Evolutionary conservation across 148 eudicot genomes (phyloP).

Genomic region (Simmondsia chinensis): DNA sequence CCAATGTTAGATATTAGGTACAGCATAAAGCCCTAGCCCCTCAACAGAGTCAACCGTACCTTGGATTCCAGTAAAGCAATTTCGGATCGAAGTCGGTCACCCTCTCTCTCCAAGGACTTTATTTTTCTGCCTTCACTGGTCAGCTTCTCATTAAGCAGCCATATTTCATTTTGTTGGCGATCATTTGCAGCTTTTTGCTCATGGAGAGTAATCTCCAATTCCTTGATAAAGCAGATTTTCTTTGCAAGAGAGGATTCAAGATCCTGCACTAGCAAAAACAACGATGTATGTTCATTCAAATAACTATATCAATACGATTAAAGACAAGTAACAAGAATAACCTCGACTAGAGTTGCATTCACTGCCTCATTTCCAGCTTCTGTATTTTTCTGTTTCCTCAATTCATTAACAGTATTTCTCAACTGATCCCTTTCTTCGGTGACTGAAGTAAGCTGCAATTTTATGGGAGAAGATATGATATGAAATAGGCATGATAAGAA

Average conservation of each 20-base stretch:
- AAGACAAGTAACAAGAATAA: slow-evolving; percentile 12
- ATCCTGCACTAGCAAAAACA: slow-evolving; percentile 37
- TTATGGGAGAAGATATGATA: background rate
- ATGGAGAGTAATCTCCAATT: slow-evolving; percentile 49
- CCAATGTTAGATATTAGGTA: too few species aligned
- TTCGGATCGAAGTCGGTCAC: slow-evolving; percentile 78
- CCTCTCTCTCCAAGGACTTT: slow-evolving; percentile 86
- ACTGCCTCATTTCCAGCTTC: slow-evolving; percentile 38
- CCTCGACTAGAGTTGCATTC: slow-evolving; percentile 51
- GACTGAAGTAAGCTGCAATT: slow-evolving; percentile 56
- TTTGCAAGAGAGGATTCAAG: slow-evolving; percentile 57
- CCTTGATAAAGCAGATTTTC: slow-evolving; percentile 59
- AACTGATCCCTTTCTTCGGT: slow-evolving; percentile 71
- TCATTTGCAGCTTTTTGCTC: slow-evolving; percentile 49
- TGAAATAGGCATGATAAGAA: background rate
- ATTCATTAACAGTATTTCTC: slow-evolving; percentile 28
- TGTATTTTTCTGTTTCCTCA: slow-evolving; percentile 34
- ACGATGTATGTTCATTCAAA: slow-evolving; percentile 12
- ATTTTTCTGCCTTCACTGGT: slow-evolving; percentile 66
- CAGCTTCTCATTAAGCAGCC: slow-evolving; percentile 68
- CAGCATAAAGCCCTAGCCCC: too few species aligned
- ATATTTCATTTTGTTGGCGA: slow-evolving; percentile 63
- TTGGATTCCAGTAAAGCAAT: slow-evolving; percentile 86
- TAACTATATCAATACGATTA: background rate
- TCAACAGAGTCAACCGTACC: slow-evolving; percentile 62